phyloP scores from a whole-genome alignment of 2,329 filamentous ascomycete species.

The Tolypocladium endophyticum region DNA sequence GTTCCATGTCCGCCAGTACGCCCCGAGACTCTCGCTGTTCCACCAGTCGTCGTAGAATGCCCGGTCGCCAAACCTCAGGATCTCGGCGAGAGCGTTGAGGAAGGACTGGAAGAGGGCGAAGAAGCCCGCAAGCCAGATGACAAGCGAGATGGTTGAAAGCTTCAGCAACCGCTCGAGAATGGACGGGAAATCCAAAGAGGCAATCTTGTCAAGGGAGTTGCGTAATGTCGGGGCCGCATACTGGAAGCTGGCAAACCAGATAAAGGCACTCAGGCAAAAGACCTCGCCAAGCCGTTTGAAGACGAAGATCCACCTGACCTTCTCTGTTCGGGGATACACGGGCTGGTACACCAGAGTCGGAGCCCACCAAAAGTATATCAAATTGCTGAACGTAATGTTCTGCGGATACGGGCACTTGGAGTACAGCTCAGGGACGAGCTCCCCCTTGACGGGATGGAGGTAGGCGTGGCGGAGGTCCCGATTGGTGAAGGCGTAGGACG shows the following conservation, averaged over 20 bases:
- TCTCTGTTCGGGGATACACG: slow-evolving; percentile 76
- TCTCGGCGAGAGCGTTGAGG: slow-evolving; percentile 82
- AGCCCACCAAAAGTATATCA: slow-evolving; percentile 96
- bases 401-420: slow-evolving; percentile 72
- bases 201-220: slow-evolving; percentile 84
- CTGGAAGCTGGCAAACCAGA: slow-evolving; percentile 91
- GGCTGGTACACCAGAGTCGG: slow-evolving; percentile 96
- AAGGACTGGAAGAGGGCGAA: slow-evolving; percentile 92
- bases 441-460: slow-evolving; percentile 60
- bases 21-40: slow-evolving; percentile 78
- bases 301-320: slow-evolving; percentile 81
- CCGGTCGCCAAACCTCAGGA: slow-evolving; percentile 82
- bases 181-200: slow-evolving; percentile 65
- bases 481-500: slow-evolving; percentile 94
- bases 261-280: slow-evolving; percentile 69
- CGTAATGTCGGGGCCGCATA: slow-evolving; percentile 83
- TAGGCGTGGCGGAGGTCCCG: slow-evolving; percentile 87
- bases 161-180: slow-evolving; percentile 90
- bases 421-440: slow-evolving; percentile 75
- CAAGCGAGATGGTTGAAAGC: slow-evolving; percentile 84
- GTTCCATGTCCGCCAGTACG: slow-evolving; percentile 96
- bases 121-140: slow-evolving; percentile 97
- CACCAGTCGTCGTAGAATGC: slow-evolving; percentile 98
- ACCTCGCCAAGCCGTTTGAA: slow-evolving; percentile 72
- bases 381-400: slow-evolving; percentile 81